phyloP scores from a whole-genome alignment of 768 basidiomycete species.

The Leccinellum luteum region DNA sequence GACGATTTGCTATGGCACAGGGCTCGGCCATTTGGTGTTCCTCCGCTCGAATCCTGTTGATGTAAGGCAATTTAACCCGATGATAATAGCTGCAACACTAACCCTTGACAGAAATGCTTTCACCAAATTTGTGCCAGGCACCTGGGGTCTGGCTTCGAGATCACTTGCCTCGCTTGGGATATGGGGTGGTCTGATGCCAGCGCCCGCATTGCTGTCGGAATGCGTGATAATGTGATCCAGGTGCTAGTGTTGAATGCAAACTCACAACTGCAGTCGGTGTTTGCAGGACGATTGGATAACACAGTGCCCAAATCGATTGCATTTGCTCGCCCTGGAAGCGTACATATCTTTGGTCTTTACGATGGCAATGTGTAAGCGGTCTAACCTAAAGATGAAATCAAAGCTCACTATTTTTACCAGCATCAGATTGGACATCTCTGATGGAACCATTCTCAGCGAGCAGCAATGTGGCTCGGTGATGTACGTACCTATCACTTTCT shows the following conservation, averaged over 20 bases:
- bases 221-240: constrained; percentile 4
- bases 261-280: constrained; percentile 2
- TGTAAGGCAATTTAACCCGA: constrained; percentile 2
- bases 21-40: constrained; percentile 2
- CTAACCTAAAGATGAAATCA: neutral
- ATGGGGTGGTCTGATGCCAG: neutral
- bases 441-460: constrained; percentile 1
- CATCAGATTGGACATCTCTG: constrained; percentile 2
- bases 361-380: constrained; percentile 6
- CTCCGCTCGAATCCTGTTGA: neutral
- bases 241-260: neutral
- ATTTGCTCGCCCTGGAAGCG: neutral
- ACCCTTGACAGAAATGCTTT: neutral
- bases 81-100: neutral
- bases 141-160: neutral
- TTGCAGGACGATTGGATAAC: constrained; percentile 1
- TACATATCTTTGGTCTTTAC: constrained; percentile 7
- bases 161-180: neutral
- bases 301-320: constrained; percentile 6
- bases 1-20: constrained; percentile 9
- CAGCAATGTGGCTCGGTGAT: constrained; percentile 5
- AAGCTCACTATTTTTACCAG: neutral
- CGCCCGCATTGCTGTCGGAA: neutral
- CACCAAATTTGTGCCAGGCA: neutral
- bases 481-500: neutral